phyloP scores from a whole-genome alignment of 331 rosid species.

The Pyrus hybrid region DNA sequence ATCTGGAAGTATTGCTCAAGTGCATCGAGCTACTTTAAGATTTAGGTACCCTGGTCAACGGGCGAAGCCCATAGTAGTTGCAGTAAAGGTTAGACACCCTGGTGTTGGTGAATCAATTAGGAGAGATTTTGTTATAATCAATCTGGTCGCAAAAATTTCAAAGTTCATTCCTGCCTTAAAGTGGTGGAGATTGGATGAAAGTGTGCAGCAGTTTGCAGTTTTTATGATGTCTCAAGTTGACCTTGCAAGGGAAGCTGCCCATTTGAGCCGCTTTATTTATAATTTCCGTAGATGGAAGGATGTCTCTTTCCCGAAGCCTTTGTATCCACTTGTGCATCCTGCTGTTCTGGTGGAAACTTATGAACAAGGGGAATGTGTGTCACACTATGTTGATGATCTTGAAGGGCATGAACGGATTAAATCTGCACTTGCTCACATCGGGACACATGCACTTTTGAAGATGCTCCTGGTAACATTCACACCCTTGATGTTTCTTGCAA shows the following conservation, averaged over 20 bases:
- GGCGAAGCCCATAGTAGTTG: constrained; percentile 66
- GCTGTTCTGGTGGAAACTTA: constrained; percentile 97
- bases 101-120: constrained; percentile 96
- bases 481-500: not conserved
- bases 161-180: constrained; percentile 68
- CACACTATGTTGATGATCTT: constrained; percentile 72
- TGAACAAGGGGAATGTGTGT: constrained; percentile 88
- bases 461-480: constrained; percentile 82
- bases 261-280: constrained; percentile 90
- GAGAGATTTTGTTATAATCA: constrained; percentile 87
- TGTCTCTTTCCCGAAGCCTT: constrained; percentile 97
- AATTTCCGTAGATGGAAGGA: constrained; percentile 91
- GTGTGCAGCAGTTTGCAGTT: constrained; percentile 97
- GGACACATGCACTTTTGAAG: constrained; percentile 94
- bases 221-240: constrained; percentile 99
- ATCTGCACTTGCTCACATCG: constrained; percentile 92
- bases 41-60: constrained; percentile 83
- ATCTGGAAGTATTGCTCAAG: constrained; percentile 98
- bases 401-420: constrained; percentile 73
- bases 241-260: constrained; percentile 99
- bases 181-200: constrained; percentile 97
- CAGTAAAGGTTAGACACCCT: constrained; percentile 96
- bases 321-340: constrained; percentile 97
- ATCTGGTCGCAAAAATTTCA: constrained; percentile 63
- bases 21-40: constrained; percentile 82